phyloP scores from a whole-genome alignment of 2,329 filamentous ascomycete genomes.

The Orbilia blumenaviensis region DNA sequence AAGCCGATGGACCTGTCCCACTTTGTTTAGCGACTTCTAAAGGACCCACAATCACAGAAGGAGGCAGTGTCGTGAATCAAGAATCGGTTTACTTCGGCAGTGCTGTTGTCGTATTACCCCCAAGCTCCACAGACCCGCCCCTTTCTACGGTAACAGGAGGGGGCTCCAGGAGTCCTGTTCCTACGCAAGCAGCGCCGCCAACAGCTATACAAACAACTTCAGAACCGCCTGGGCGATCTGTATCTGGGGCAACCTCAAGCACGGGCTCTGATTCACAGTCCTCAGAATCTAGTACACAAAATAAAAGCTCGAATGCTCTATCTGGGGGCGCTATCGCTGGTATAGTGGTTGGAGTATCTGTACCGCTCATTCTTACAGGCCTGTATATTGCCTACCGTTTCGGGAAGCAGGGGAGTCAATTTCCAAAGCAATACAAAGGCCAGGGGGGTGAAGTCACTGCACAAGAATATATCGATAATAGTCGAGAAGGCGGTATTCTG shows the following conservation, averaged over 20 bases:
- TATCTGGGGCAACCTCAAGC: neutral
- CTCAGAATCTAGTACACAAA: neutral
- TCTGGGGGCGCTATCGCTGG: constrained; percentile 40
- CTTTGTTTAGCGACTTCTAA: constrained; percentile 35
- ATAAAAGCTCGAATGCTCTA: neutral
- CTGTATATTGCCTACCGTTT: constrained; percentile 29
- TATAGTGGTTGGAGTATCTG: constrained; percentile 17
- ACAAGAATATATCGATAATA: neutral
- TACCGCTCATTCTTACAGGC: constrained; percentile 19
- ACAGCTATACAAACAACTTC: neutral
- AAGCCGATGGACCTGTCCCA: constrained; percentile 20
- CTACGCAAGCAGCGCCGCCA: neutral
- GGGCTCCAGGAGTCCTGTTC: neutral
- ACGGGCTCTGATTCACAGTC: neutral
- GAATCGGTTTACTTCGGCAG: constrained; percentile 38
- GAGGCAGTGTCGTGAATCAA: constrained; percentile 29
- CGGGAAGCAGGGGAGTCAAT: neutral
- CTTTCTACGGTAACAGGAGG: neutral
- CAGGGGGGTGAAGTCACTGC: neutral
- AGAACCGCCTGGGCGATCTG: neutral
- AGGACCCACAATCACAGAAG: constrained; percentile 26
- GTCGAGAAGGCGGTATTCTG: constrained; percentile 7
- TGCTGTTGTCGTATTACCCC: constrained; percentile 22
- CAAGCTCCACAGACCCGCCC: neutral
- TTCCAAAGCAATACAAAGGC: neutral